Evolutionary conservation across 805 yeast genomes (phyloP).

Genomic region (Cyberlindnera mississippiensis): DNA sequence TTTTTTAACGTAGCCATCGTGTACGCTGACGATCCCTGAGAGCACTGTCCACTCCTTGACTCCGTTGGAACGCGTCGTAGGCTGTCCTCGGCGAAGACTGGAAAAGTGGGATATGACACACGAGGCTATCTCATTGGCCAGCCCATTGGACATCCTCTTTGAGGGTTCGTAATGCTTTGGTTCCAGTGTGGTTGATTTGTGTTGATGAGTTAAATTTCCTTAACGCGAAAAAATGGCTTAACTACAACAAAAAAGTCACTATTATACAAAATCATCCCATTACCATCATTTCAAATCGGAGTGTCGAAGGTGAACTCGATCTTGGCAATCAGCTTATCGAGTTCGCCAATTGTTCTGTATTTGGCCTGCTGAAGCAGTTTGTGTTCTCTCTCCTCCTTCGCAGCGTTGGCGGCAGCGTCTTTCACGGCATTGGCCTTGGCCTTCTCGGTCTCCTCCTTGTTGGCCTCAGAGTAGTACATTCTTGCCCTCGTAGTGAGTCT

Average conservation of each 20-base stretch:
- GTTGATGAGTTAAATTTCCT: no score
- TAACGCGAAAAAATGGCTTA: no score
- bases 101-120: constrained; percentile 8
- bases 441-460: constrained; percentile 53
- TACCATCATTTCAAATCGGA: background rate
- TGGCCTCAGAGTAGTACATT: constrained; percentile 62
- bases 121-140: constrained; percentile 6
- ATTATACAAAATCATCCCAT: background rate
- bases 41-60: constrained; percentile 78
- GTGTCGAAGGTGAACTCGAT: constrained; percentile 33
- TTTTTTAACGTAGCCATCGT: constrained; percentile 3
- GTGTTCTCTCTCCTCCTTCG: constrained; percentile 43
- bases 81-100: constrained; percentile 44
- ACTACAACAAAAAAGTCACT: no score
- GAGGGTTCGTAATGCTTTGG: no score
- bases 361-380: constrained; percentile 44
- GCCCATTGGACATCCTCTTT: background rate
- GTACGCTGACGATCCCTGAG: constrained; percentile 60
- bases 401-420: constrained; percentile 37
- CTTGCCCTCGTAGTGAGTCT: constrained; percentile 86
- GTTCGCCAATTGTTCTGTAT: constrained; percentile 54
- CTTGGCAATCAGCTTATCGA: constrained; percentile 46
- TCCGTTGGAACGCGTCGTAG: constrained; percentile 58
- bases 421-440: constrained; percentile 52
- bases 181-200: no score